Percentiles rank a stretch among this genome's conserved stretches.
Conservation (phyloP, 2,329 filamentous ascomycete species). For the Pezicula neosporulosa region DNA sequence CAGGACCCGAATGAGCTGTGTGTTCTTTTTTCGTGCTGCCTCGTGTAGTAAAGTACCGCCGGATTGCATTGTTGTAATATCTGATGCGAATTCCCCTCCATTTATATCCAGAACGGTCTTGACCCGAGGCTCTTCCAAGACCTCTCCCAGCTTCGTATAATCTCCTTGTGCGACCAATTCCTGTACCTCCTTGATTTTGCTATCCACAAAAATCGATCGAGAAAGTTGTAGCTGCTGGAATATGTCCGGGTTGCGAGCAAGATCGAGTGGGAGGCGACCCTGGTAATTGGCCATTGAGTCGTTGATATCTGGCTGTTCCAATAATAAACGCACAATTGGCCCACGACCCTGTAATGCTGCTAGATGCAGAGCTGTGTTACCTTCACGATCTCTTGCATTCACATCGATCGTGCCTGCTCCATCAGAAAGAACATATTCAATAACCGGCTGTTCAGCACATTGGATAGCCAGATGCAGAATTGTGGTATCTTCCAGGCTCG, state of each 20-base stretch:
- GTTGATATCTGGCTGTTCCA: constrained; percentile 81
- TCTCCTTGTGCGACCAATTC: constrained; percentile 68
- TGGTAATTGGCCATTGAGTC: constrained; percentile 83
- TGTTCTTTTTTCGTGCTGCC: constrained; percentile 83
- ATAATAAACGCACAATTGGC: constrained; percentile 75
- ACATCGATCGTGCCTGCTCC: constrained; percentile 68
- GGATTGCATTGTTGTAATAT: constrained; percentile 69
- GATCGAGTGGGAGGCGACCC: constrained; percentile 80
- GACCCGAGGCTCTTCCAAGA: constrained; percentile 81
- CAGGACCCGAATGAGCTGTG: constrained; percentile 82
- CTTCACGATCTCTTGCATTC: constrained; percentile 88
- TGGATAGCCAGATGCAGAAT: constrained; percentile 93
- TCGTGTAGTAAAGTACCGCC: constrained; percentile 95
- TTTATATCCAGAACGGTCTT: constrained; percentile 91
- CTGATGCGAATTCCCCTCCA: constrained; percentile 81
- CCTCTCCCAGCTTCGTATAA: constrained; percentile 73
- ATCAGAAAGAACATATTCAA: constrained; percentile 89
- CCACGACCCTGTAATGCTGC: constrained; percentile 79
- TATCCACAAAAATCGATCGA: constrained; percentile 84
- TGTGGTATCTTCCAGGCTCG: constrained; percentile 73
- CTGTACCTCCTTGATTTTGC: constrained; percentile 81
- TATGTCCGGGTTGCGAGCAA: constrained; percentile 89
- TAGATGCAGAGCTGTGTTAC: constrained; percentile 89
- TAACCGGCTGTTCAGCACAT: constrained; percentile 86
- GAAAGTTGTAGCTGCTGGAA: constrained; percentile 93